Conservation (phyloP, 192 early-diverging fungal species). For the Diversispora epigaea region DNA sequence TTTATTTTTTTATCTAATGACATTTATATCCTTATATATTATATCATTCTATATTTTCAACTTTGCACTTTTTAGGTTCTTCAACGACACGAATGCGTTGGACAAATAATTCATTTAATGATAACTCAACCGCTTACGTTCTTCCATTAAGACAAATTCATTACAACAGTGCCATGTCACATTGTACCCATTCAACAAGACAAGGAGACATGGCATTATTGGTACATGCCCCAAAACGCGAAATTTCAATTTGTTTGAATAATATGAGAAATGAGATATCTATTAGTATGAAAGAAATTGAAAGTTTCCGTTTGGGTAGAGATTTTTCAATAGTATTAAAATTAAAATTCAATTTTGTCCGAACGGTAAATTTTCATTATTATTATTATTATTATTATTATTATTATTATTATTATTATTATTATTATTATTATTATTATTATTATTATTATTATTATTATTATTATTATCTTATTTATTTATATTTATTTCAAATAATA, state of each 20-base stretch:
- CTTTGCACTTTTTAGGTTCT: not conserved
- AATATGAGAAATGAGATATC: constrained; percentile 10
- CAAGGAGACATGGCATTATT: not conserved
- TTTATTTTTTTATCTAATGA: not conserved
- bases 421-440: not conserved
- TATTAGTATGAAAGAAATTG: not conserved
- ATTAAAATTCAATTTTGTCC: not conserved
- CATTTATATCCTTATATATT: not conserved
- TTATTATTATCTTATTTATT: not conserved
- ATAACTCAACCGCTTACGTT: not conserved
- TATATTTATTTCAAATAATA: not conserved
- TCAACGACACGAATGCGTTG: not conserved
- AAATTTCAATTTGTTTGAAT: constrained; percentile 8
- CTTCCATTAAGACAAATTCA: not conserved
- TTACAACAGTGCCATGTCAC: not conserved
- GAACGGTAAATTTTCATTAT: not conserved
- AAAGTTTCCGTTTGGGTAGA: no score
- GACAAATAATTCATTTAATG: not conserved
- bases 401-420: not conserved
- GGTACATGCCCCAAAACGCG: not conserved
- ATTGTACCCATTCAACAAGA: not conserved
- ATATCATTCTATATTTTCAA: not conserved
- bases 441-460: not conserved
- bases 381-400: not conserved
- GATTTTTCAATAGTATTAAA: not conserved